Evolutionary conservation across 495 filamentous ascomycete species (phyloP).

Genomic region (Tuber borchii): DNA sequence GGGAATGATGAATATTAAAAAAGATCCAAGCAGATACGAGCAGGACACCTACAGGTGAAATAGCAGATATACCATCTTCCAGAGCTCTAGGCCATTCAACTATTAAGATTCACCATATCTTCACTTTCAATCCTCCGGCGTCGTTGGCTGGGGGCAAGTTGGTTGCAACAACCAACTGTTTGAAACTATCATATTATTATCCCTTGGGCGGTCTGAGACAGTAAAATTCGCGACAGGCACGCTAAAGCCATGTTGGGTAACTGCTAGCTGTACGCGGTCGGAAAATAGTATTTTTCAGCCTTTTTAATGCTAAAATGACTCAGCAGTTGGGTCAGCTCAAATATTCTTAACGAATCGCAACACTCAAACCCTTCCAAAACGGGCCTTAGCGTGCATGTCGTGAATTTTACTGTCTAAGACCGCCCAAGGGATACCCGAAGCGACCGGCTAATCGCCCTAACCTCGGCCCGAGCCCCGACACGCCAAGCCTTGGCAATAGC

Average conservation of each 20-base stretch:
- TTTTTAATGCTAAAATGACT: too few species aligned
- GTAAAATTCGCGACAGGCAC: too few species aligned
- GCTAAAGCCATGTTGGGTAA: too few species aligned
- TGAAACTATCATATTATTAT: neutral
- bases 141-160: neutral
- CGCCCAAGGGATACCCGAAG: too few species aligned
- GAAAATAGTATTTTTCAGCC: too few species aligned
- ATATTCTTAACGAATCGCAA: too few species aligned
- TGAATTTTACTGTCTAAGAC: too few species aligned
- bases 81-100: neutral
- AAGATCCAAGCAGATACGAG: neutral
- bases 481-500: constrained; percentile 26
- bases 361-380: too few species aligned
- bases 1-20: neutral
- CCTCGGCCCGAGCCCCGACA: neutral
- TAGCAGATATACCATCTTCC: neutral
- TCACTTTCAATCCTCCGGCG: neutral
- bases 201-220: too few species aligned
- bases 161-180: neutral
- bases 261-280: too few species aligned
- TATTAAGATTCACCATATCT: neutral
- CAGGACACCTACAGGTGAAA: neutral
- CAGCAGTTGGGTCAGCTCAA: too few species aligned
- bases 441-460: neutral
- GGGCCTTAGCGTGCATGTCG: too few species aligned